Evolutionary conservation across 768 basidiomycete genomes (phyloP).

Genomic region (Auriculariales sp.): DNA sequence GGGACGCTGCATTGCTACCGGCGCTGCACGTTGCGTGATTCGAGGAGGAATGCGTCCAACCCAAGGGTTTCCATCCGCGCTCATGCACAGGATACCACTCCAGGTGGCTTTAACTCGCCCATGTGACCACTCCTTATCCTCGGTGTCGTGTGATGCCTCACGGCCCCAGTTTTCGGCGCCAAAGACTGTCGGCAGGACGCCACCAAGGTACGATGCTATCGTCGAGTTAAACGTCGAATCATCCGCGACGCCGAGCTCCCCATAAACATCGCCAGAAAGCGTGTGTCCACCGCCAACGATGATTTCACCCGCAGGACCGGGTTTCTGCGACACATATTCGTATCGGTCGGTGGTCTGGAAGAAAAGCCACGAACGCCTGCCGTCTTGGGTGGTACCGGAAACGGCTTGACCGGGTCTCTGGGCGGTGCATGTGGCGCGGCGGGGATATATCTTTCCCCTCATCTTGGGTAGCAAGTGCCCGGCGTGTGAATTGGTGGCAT

Average conservation of each 20-base stretch:
- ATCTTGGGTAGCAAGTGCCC: constrained; percentile 42
- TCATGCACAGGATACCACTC: constrained; percentile 51
- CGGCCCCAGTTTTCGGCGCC: constrained; percentile 27
- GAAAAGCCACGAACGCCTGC: constrained; percentile 45
- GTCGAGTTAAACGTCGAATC: constrained; percentile 23
- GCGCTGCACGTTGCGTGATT: constrained; percentile 18
- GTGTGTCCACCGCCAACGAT: constrained; percentile 55
- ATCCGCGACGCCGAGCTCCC: constrained; percentile 17
- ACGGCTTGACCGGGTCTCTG: constrained; percentile 36
- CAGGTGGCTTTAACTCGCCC: constrained; percentile 42
- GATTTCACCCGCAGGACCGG: constrained; percentile 28
- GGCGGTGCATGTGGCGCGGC: constrained; percentile 37
- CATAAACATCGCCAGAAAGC: constrained; percentile 15
- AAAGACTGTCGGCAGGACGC: constrained; percentile 42
- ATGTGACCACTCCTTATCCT: constrained; percentile 19
- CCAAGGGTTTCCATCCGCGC: constrained; percentile 52
- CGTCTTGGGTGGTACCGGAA: constrained; percentile 15
- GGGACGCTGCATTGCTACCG: not conserved
- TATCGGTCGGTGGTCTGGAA: constrained; percentile 30
- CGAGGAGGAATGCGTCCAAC: constrained; percentile 44
- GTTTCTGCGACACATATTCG: constrained; percentile 59
- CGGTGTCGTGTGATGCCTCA: constrained; percentile 16
- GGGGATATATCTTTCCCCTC: constrained; percentile 10
- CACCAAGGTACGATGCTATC: constrained; percentile 28
- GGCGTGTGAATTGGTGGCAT: constrained; percentile 76